phyloP scores from a whole-genome alignment of 1,139 yeast genomes.

The Candida mesenterica region DNA sequence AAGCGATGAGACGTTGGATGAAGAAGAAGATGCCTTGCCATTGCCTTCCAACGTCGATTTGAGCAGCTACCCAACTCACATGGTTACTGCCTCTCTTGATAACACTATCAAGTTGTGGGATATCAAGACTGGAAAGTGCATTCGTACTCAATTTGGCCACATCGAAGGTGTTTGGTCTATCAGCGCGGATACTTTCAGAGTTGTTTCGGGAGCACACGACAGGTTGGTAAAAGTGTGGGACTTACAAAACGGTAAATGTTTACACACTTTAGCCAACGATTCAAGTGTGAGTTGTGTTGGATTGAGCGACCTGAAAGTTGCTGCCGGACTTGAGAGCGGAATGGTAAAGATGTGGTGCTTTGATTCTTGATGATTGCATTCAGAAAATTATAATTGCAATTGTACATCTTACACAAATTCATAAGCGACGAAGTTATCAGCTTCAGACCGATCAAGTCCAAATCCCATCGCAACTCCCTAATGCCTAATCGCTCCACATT shows the following conservation, averaged over 20 bases:
- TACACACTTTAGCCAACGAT: slow-evolving; percentile 81
- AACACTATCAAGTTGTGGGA: slow-evolving; percentile 96
- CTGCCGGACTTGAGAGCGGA: slow-evolving; percentile 88
- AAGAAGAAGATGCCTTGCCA: slow-evolving; percentile 27
- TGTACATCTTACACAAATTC: no score
- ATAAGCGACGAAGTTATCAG: no score
- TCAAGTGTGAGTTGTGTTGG: slow-evolving; percentile 86
- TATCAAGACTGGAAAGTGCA: slow-evolving; percentile 78
- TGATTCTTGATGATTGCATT: slow-evolving; percentile 39
- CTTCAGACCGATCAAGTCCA: no score
- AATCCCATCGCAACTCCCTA: no score
- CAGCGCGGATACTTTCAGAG: slow-evolving; percentile 91
- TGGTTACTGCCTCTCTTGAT: slow-evolving; percentile 85
- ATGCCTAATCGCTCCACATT: no score
- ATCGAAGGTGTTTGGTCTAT: slow-evolving; percentile 98
- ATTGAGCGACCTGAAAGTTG: slow-evolving; percentile 83
- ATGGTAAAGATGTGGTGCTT: slow-evolving; percentile 79
- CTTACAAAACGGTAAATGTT: slow-evolving; percentile 85
- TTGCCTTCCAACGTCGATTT: slow-evolving; percentile 13
- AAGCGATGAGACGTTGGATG: slow-evolving; percentile 20
- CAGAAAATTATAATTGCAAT: no score
- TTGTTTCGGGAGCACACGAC: slow-evolving; percentile 93
- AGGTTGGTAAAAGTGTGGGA: slow-evolving; percentile 92
- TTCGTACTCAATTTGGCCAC: slow-evolving; percentile 93
- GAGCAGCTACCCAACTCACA: slow-evolving; percentile 65